Conservation (phyloP, 306 rosid species). For the Rosa multiflora region DNA sequence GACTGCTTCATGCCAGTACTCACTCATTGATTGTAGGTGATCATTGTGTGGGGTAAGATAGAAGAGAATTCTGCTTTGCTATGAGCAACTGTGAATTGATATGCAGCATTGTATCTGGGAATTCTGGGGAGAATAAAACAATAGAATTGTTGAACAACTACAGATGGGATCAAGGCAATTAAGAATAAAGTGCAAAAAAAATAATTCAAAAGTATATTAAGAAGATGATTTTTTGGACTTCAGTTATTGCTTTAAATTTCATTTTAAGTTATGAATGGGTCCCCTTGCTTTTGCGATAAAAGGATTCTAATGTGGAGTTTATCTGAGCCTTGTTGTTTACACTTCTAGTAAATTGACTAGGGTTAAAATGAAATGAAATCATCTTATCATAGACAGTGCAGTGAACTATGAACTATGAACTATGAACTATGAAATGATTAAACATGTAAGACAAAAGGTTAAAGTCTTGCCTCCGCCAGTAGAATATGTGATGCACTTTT, state of each 20-base stretch:
- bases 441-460: background rate
- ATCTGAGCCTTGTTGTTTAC: background rate
- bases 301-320: background rate
- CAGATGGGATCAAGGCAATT: background rate
- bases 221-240: background rate
- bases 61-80: constrained; percentile 6
- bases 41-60: constrained; percentile 90
- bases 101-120: background rate
- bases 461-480: background rate
- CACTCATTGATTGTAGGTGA: constrained; percentile 83
- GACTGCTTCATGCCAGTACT: constrained; percentile 63
- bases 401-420: background rate
- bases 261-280: background rate
- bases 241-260: background rate
- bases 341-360: background rate
- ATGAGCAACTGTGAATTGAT: background rate
- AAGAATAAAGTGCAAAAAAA: background rate
- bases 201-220: background rate
- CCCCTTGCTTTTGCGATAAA: background rate
- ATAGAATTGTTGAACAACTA: background rate
- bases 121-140: background rate
- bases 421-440: background rate
- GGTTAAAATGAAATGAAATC: constrained; percentile 1
- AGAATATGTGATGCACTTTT: background rate
- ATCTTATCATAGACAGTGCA: background rate